Percentiles rank a stretch among this genome's conserved stretches.
Conservation (phyloP, 148 eudicot species). For the Agrostemma githago region DNA sequence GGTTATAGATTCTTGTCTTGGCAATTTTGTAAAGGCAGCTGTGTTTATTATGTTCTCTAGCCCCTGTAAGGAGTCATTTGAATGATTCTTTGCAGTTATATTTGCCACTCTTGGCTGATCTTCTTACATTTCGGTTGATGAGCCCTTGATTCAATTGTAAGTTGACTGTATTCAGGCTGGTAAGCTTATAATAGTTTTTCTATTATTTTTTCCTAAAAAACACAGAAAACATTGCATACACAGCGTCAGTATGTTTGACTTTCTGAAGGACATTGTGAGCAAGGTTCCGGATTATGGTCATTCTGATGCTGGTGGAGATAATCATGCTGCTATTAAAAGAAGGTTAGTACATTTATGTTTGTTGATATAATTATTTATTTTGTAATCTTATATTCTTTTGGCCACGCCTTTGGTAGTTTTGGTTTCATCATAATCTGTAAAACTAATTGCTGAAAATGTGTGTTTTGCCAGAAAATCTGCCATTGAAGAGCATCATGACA, state of each 20-base stretch:
- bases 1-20: neutral
- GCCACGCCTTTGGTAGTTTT: neutral
- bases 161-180: neutral
- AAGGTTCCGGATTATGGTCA: constrained; percentile 93
- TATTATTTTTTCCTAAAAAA: neutral
- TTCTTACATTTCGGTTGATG: neutral
- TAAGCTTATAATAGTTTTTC: constrained; percentile 5
- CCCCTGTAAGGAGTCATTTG: neutral
- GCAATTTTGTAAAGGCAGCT: neutral
- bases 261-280: constrained; percentile 82
- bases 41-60: neutral
- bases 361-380: neutral
- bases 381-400: neutral
- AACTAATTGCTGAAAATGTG: constrained; percentile 7
- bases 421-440: neutral
- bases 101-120: constrained; percentile 6
- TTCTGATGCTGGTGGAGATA: constrained; percentile 64
- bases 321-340: constrained; percentile 56
- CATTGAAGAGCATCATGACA: constrained; percentile 56
- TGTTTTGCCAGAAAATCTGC: constrained; percentile 56
- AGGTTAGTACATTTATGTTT: constrained; percentile 38
- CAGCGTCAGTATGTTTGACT: constrained; percentile 87
- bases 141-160: neutral
- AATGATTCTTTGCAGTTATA: neutral
- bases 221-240: constrained; percentile 82